phyloP scores from a whole-genome alignment of 2,329 filamentous ascomycete species.

The Colletotrichum simmondsii region DNA sequence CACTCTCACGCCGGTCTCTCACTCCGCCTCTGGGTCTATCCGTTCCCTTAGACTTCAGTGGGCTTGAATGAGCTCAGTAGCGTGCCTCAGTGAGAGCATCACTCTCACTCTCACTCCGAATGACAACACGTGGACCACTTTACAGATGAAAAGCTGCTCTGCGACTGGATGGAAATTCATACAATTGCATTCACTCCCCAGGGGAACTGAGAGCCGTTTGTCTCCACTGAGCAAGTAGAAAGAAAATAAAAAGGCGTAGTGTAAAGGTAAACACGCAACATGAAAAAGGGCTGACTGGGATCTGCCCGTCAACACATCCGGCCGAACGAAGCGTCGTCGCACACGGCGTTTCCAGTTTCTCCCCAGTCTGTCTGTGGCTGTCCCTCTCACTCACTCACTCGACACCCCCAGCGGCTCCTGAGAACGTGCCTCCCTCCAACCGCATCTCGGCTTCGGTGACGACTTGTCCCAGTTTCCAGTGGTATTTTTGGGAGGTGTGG shows the following conservation, averaged over 20 bases:
- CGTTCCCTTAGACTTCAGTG: neutral
- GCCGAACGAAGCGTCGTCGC: constrained; percentile 7
- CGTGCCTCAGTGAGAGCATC: neutral
- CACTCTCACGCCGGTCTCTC: neutral
- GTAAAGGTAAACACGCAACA: neutral
- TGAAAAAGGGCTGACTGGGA: constrained; percentile 4
- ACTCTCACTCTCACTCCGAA: neutral
- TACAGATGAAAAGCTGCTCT: neutral
- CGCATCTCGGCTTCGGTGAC: constrained; percentile 20
- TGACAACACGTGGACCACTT: neutral
- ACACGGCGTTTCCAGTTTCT: constrained; percentile 23
- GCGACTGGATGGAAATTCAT: neutral
- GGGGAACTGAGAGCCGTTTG: neutral
- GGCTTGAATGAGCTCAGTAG: neutral
- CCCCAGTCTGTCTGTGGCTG: neutral
- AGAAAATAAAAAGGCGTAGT: neutral
- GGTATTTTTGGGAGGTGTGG: constrained; percentile 17
- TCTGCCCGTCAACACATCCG: constrained; percentile 6
- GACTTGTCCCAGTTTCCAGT: neutral
- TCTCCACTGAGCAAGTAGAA: neutral
- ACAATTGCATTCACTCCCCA: neutral
- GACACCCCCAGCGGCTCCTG: no score
- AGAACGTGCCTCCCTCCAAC: neutral
- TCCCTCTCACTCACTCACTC: neutral
- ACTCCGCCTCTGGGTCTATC: neutral